Base-by-base conservation (phyloP, 176 grass and related monocot genomes). In the Musa itinerans region DNA sequence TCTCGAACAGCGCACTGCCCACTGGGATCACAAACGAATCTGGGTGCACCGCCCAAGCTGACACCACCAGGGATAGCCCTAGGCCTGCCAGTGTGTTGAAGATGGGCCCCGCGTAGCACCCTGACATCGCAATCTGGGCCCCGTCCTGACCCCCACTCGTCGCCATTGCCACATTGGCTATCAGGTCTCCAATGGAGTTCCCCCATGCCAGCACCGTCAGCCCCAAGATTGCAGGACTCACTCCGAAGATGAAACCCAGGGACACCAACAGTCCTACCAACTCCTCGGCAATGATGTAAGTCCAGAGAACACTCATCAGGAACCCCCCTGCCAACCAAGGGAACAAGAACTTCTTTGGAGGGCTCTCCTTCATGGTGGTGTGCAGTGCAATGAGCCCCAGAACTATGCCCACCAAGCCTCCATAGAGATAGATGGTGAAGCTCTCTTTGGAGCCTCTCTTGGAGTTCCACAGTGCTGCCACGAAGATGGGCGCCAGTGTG, bases 121-220 rank as follows among this genome's bases (percentile, higher is more conserved):
- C 92, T 0, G 87, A 90, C 2, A 96, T 80, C 0, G 92, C 92
- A 52, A 83, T 89, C 87, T 96, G 92, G 53, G 90, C 92, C 53
- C 92, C 92, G 17, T 78, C 85, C 1, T 62, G 5, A 0, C 87
- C 87, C 2, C 89, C 87, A 78, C 88, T 90, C 69, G 65, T 59
- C 8, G 92, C 87, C 85, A 96, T 96, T 0, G 87, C 85, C 13
- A 96, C 85, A 73, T 96, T 87, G 0, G 92, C 89, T 0, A 92
- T 88, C 2, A 96, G 79, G 78, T 96, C 89, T n/a, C 92, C 92
- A 0, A 92, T 86, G 0, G 92, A 96, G 80, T 96, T 88, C 0
- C 92, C 92, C 89, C 92, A 96, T 49, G 92, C 92, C 26, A 96
- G 76, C 74, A 96, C 89, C 26, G 92, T 96, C 43, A 96, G 71